Evolutionary conservation across 257 asterid species (phyloP), one percentile per base, ranked within the genome.

Genomic region (Solanum sparsipilum): DNA sequence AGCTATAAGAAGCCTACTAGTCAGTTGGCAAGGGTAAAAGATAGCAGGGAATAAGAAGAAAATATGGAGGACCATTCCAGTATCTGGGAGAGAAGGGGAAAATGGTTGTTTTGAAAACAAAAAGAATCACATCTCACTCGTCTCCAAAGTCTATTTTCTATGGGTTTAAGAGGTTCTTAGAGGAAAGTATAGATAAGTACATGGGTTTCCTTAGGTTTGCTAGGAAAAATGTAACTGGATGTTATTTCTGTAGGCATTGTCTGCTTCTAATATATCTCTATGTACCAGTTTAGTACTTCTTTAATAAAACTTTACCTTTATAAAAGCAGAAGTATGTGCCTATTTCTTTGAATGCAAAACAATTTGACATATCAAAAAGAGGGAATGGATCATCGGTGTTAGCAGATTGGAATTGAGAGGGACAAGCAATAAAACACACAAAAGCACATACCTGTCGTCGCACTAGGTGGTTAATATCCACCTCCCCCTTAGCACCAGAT

Each of bases 391-490:
- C 85, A 16, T 81, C 9, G 21, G 41, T 34, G 35, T 9, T 81
- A 46, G 68, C 85, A 81, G 29, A 81, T 46, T 46, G 85, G 67
- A 44, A 79, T 15, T 79, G 85, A 79, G 68, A 29, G 25, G 23
- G 68, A 46, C 27, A 46, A 29, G 68, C 70, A 46, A 81, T 81
- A 81, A 25, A 82, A 82, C 86, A 82, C 86, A 48, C 39, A 31
- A 82, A 31, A 58, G 23, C 56, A 60, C 90, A 34, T 41, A 96
- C 99, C 99, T 95, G 99, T 89, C 98, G 92, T 25, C 99, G 99
- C 90, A 97, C 99, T 93, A 97, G 90, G 90, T 94, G 99, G 91
- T 96, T 97, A 56, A 97, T 97, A 79, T 97, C 99, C 52, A 97
- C 93, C 93, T 97, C 99, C 48, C 99, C 99, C 90, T 95, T 95